Evolutionary conservation across 441 rosid genomes (phyloP).

Genomic region (Rhodomyrtus psidioides): DNA sequence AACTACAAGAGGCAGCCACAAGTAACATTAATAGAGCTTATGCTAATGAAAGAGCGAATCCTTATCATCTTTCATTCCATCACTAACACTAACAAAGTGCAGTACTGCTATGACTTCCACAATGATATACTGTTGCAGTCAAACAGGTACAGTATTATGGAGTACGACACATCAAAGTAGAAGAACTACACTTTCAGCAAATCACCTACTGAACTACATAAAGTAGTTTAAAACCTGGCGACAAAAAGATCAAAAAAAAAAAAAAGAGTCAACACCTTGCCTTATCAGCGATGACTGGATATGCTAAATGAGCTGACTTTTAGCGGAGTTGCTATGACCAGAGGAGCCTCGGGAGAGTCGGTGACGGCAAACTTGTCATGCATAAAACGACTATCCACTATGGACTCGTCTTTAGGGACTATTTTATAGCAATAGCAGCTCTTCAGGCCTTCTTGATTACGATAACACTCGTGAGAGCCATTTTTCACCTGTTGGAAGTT

Average conservation of each 20-base stretch:
- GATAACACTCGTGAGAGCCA: constrained; percentile 84
- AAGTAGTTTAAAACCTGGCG: background rate
- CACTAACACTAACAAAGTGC: background rate
- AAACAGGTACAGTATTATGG: background rate
- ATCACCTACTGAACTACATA: background rate
- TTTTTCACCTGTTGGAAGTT: constrained; percentile 93
- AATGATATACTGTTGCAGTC: background rate
- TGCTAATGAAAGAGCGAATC: background rate
- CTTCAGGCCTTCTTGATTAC: constrained; percentile 81
- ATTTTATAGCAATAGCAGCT: constrained; percentile 97
- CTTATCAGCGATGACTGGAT: constrained; percentile 55
- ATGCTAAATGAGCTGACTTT: constrained; percentile 98
- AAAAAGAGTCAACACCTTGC: background rate
- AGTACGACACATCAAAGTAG: background rate
- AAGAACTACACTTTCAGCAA: background rate
- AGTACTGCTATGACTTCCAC: background rate
- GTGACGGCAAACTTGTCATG: constrained; percentile 86
- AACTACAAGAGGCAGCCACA: background rate
- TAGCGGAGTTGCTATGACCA: constrained; percentile 90
- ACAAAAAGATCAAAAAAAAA: background rate
- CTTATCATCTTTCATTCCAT: background rate
- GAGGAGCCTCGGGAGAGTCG: constrained; percentile 93
- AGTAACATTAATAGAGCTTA: background rate
- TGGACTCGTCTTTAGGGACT: constrained; percentile 85
- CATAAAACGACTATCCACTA: constrained; percentile 97